A percentile compares a stretch with the other conserved stretches of the same genome.
Evolutionary conservation across 129 eudicot species (phyloP).

Genomic region (Kitagawia praeruptora): DNA sequence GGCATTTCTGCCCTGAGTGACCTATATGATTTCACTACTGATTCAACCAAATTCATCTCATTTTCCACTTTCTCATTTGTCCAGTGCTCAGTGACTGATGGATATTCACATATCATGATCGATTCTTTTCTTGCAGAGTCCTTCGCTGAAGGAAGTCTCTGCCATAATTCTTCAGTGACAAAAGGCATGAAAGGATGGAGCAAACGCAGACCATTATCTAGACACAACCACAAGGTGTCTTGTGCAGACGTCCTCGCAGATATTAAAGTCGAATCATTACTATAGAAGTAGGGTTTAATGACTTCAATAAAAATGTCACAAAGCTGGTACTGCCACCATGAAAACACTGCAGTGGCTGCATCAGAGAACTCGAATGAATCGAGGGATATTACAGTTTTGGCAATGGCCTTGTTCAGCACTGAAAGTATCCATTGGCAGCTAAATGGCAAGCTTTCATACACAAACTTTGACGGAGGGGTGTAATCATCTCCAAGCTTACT

Average conservation of each 20-base stretch:
- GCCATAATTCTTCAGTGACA: constrained; percentile 58
- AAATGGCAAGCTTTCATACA: constrained; percentile 49
- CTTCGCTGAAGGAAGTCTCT: constrained; percentile 71
- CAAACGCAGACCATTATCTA: constrained; percentile 69
- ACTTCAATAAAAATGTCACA: constrained; percentile 82
- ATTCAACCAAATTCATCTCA: constrained; percentile 70
- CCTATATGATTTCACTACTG: constrained; percentile 61
- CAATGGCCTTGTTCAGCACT: constrained; percentile 63
- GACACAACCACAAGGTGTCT: constrained; percentile 75
- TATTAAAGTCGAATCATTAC: constrained; percentile 37
- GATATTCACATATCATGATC: constrained; percentile 71
- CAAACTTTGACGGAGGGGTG: constrained; percentile 54
- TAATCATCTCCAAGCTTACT: constrained; percentile 82
- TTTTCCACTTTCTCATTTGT: constrained; percentile 48
- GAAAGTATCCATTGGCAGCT: constrained; percentile 93
- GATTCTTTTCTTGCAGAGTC: constrained; percentile 57
- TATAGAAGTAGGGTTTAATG: constrained; percentile 64
- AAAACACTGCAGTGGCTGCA: constrained; percentile 75
- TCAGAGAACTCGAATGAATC: constrained; percentile 76
- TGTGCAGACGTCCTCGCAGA: constrained; percentile 52
- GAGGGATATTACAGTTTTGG: constrained; percentile 51
- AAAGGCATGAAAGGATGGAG: constrained; percentile 95
- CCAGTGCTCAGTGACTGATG: constrained; percentile 59
- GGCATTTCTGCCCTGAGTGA: constrained; percentile 39
- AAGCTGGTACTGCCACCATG: constrained; percentile 83